Percentiles rank a stretch among this genome's conserved stretches.
phyloP scores from a whole-genome alignment of 2,329 filamentous ascomycete species.

The Alternaria metachromatica region DNA sequence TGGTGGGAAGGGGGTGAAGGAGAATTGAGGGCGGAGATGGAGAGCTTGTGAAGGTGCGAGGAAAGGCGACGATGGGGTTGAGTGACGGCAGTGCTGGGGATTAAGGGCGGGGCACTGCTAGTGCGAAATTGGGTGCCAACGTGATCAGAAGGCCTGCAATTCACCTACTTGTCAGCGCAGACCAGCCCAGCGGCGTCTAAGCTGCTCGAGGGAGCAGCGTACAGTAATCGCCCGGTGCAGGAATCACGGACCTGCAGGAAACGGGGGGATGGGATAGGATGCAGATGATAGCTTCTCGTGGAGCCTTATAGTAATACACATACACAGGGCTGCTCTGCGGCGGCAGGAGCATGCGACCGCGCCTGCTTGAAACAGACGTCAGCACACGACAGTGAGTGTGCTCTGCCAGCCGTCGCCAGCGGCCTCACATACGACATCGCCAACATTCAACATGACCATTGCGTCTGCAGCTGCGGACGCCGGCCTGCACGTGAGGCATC shows the following conservation, averaged over 20 bases:
- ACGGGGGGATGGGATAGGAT: slow-evolving; percentile 2
- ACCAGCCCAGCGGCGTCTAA: slow-evolving; percentile 6
- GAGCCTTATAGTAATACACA: slow-evolving; percentile 11
- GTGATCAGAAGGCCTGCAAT: slow-evolving; percentile 19
- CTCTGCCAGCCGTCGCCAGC: background rate
- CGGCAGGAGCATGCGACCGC: slow-evolving; percentile 20
- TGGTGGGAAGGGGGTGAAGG: slow-evolving; percentile 12
- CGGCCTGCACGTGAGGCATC: slow-evolving; percentile 30
- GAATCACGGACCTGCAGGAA: slow-evolving; percentile 20
- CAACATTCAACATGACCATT: slow-evolving; percentile 9
- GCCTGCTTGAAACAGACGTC: slow-evolving; percentile 32
- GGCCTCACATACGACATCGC: background rate
- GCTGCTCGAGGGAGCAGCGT: slow-evolving; percentile 1
- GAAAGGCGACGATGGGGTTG: slow-evolving; percentile 30
- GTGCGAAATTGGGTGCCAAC: slow-evolving; percentile 21
- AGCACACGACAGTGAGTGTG: slow-evolving; percentile 24
- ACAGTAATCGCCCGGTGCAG: slow-evolving; percentile 9
- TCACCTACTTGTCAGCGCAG: slow-evolving; percentile 13
- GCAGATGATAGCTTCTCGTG: slow-evolving; percentile 15
- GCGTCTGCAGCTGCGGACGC: slow-evolving; percentile 17
- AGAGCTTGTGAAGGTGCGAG: slow-evolving; percentile 26
- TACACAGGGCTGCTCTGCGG: slow-evolving; percentile 16
- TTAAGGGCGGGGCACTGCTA: slow-evolving; percentile 29
- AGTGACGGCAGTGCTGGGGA: slow-evolving; percentile 33
- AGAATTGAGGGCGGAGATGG: slow-evolving; percentile 31